Base-by-base conservation (phyloP, 2,329 filamentous ascomycete species). In the Claviceps sp. region DNA sequence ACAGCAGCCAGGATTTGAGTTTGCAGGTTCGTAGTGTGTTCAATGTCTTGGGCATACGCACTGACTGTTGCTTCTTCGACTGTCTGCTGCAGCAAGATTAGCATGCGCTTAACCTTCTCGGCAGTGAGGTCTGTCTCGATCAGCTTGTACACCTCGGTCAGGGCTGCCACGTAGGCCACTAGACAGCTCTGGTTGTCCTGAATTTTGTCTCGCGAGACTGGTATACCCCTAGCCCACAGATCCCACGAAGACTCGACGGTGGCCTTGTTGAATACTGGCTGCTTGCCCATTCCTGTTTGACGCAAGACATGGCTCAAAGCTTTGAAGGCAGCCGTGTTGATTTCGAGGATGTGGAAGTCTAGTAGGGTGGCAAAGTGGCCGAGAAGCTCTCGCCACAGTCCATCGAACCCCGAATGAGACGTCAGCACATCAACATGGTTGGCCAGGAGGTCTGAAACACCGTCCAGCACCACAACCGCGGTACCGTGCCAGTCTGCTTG, bases 161-260 rank as follows among this genome's bases (percentile, higher is more conserved):
- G 78, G 1, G 85, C 77, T 22, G 82, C 77, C 1, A 93, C 78
- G 68, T 95, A 96, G n/a, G 89, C 86, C 34, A 87, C 71, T n/a
- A 91, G 77, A 11, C 87, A 89, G 52, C 83, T 83, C 62, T 95
- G 88, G 57, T 93, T 94, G 55, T 86, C 78, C 2, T 69, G 68
- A 0, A 71, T 66, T 48, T 73, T 74, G 29, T 53, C 53, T 11
- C 55, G 58, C 11, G 71, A 66, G 3, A 74, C 67, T 0, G 83
- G 82, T n/a, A 85, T 73, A 1, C 79, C 78, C 40, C 78, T 72
- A 16, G 78, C 79, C 86, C 86, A 90, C 4, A 89, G 66, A 34
- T 74, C 69, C 86, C 86, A 89, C 2, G 78, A 80, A 36, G 77
- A 68, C 48, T 80, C 73, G 49, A 86, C 70, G 1, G 81, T 79